A percentile compares a stretch with the other conserved stretches of the same genome.
These are phyloP conservation scores for Mangifera indica DNA, from an alignment of 345 rosid species.

Conservation along the genomic window DNA sequence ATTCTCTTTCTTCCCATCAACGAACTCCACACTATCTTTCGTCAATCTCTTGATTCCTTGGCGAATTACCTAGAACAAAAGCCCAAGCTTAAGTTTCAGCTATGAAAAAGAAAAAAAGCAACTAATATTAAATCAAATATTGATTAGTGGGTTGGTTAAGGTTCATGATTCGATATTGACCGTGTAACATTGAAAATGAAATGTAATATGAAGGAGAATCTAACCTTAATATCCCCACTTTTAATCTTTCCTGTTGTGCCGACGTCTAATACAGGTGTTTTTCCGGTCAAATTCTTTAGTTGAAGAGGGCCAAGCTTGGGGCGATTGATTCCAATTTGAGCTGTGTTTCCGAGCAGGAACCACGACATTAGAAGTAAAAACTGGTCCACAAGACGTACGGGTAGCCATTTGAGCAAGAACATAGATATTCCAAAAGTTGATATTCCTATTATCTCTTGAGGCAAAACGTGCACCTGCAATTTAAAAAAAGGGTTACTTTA, in stretches of 20 bases:
- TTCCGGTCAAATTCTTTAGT: constrained; percentile 60
- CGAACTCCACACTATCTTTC: constrained; percentile 56
- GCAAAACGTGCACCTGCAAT: constrained; percentile 83
- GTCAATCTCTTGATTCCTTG: constrained; percentile 55
- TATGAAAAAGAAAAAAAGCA: not conserved
- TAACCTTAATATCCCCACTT: constrained; percentile 75
- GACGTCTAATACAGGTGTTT: constrained; percentile 85
- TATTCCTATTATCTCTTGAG: constrained; percentile 75
- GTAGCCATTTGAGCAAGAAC: constrained; percentile 81
- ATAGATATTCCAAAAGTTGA: constrained; percentile 80
- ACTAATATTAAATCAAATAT: not conserved
- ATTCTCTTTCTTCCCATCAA: constrained; percentile 55
- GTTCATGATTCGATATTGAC: not conserved
- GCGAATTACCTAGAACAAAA: constrained; percentile 41
- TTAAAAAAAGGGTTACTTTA: not conserved
- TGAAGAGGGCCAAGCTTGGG: constrained; percentile 80
- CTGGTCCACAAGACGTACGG: constrained; percentile 55
- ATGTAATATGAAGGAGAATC: not conserved
- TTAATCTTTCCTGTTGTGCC: constrained; percentile 69
- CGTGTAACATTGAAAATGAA: not conserved
- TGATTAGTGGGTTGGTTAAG: not conserved
- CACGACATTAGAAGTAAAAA: constrained; percentile 54
- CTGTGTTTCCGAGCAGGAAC: constrained; percentile 62
- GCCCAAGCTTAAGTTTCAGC: not conserved
- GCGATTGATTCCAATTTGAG: constrained; percentile 55